A percentile compares a stretch with the other conserved stretches of the same genome.
phyloP scores from a whole-genome alignment of 371 early-diverging fungal genomes.

The Mortierella polycephala region DNA sequence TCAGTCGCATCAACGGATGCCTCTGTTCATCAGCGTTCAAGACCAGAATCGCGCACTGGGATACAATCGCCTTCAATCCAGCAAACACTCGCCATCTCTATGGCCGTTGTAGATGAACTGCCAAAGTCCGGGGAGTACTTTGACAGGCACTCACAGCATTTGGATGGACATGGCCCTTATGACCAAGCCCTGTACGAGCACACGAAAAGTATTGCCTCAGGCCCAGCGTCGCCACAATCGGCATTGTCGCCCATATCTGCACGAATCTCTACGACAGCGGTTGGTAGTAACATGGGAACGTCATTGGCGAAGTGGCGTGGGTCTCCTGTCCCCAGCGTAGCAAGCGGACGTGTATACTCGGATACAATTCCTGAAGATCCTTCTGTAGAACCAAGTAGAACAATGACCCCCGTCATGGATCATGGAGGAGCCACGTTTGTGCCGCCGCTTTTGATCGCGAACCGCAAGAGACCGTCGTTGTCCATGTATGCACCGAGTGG shows the following conservation, averaged over 20 bases:
- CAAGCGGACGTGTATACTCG: too few relatives aligned
- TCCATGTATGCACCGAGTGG: conserved; percentile 27
- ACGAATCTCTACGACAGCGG: too few relatives aligned
- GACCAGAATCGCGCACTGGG: not conserved
- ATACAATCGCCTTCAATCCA: not conserved
- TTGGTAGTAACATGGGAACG: conserved; percentile 1
- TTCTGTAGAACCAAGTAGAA: not conserved
- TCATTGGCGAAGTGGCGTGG: not conserved
- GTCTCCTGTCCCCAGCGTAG: conserved; percentile 1
- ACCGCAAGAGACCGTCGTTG: conserved; percentile 29
- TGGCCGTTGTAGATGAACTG: not conserved
- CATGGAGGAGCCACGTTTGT: too few relatives aligned
- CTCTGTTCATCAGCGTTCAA: not conserved
- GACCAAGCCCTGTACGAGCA: not conserved
- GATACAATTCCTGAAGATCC: too few relatives aligned
- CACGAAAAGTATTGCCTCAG: not conserved
- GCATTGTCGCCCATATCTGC: conserved; percentile 1
- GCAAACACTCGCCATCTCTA: not conserved
- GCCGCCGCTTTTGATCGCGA: not conserved
- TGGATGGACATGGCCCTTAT: not conserved
- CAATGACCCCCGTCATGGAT: not conserved
- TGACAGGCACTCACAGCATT: not conserved
- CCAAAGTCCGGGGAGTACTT: not conserved
- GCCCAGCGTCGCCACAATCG: not conserved
- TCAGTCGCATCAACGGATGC: not conserved